Conservation (phyloP, 2,329 filamentous ascomycete species). For the Xylaria sp. region DNA sequence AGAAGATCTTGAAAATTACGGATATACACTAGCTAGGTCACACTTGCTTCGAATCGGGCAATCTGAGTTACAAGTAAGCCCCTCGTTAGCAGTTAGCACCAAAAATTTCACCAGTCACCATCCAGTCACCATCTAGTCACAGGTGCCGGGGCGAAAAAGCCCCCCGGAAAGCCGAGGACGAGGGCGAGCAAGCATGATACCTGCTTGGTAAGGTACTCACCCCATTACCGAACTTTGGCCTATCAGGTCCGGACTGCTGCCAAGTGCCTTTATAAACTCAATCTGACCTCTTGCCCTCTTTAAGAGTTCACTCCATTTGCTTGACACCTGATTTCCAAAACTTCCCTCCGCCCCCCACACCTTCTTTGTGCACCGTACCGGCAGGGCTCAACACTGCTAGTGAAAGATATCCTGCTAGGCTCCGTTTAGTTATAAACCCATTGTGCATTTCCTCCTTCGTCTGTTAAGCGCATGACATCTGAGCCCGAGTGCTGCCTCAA, state of each 20-base stretch:
- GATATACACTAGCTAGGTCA: not conserved
- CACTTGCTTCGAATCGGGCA: constrained; percentile 1
- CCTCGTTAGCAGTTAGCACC: not conserved
- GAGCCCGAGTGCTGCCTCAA: constrained; percentile 8
- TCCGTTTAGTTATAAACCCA: not conserved
- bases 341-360: not conserved
- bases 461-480: not conserved
- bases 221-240: constrained; percentile 19
- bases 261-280: constrained; percentile 40
- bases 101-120: not conserved
- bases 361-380: not conserved
- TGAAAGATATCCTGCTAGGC: not conserved
- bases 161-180: constrained; percentile 9
- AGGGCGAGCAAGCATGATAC: constrained; percentile 19
- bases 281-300: not conserved
- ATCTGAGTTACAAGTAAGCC: constrained; percentile 6
- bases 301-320: not conserved
- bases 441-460: not conserved
- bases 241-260: constrained; percentile 29
- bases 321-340: not conserved
- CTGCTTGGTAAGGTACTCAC: constrained; percentile 7
- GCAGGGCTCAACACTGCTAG: not conserved
- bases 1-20: not conserved
- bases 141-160: not conserved
- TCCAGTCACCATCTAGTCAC: not conserved